These are phyloP conservation scores for Penicillium sp. DNA, from an alignment of 2,329 filamentous ascomycete species.

Conservation along the genomic window DNA sequence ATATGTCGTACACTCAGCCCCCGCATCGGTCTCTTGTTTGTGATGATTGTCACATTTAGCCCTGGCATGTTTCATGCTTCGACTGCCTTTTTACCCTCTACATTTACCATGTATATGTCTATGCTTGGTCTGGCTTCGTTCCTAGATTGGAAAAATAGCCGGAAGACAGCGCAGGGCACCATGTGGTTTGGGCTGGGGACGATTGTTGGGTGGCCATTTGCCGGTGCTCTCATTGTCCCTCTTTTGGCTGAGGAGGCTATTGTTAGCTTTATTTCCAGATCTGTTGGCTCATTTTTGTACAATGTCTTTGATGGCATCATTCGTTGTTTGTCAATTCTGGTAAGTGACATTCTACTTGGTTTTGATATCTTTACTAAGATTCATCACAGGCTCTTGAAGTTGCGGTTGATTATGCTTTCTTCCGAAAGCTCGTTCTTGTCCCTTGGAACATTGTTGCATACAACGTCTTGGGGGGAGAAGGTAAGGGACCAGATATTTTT, in stretches of 20 bases:
- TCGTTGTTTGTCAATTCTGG: slow-evolving; percentile 66
- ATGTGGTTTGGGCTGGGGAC: slow-evolving; percentile 87
- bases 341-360: slow-evolving; percentile 46
- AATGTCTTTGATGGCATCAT: slow-evolving; percentile 67
- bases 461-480: slow-evolving; percentile 82
- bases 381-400: slow-evolving; percentile 63
- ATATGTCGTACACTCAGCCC: slow-evolving; percentile 76
- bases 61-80: slow-evolving; percentile 94
- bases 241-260: slow-evolving; percentile 77
- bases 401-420: slow-evolving; percentile 77
- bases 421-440: slow-evolving; percentile 72
- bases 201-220: slow-evolving; percentile 92
- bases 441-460: slow-evolving; percentile 93
- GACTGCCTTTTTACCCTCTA: slow-evolving; percentile 83
- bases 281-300: slow-evolving; percentile 59
- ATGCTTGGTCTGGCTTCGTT: slow-evolving; percentile 86
- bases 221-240: slow-evolving; percentile 75
- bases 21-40: slow-evolving; percentile 79
- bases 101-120: slow-evolving; percentile 92
- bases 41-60: slow-evolving; percentile 72
- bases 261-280: slow-evolving; percentile 53
- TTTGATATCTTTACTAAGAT: slow-evolving; percentile 22
- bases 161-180: slow-evolving; percentile 79
- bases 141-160: slow-evolving; percentile 80
- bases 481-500: slow-evolving; percentile 83